Evolutionary conservation across 2,329 filamentous ascomycete species (phyloP), one percentile per base, ranked within the genome.

Genomic region (Sphaerostilbella broomeana): DNA sequence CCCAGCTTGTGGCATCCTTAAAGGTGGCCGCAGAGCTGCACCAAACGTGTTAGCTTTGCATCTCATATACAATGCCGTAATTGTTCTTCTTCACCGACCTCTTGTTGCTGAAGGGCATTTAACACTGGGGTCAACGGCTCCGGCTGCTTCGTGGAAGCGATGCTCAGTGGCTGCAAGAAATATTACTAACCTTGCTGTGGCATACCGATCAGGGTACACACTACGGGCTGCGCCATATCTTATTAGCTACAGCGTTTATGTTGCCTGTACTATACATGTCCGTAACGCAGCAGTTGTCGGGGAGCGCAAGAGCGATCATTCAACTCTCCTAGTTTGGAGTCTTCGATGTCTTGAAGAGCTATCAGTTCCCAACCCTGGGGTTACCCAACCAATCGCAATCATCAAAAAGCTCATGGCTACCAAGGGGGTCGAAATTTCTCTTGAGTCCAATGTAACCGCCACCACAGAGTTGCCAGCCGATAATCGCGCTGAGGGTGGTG

Each of bases 251-350:
- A 56, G 56, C 1, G 46, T 60, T 0, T 65, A 65, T 42, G 61
- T 65, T 11, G 57, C 62, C 3, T 63, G 60, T 42, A 64, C 62
- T 1, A 64, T 65, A 32, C 62, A 65, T 35, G 61, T 62, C 5
- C 54, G 61, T 19, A 65, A 63, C 44, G 54, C 54, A 7, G 59
- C 59, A 8, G 46, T 18, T 13, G 5, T 18, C 22, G 15, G 19
- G 31, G 31, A 15, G 22, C 19, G n/a, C 9, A 15, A 33, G 12
- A 22, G 12, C 11, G 31, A 33, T 10, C 31, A 33, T 20, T 8
- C 19, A 10, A 22, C 18, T 21, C 18, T 21, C 5, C 22, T 33
- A 3, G 12, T 15, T 12, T 33, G 19, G 11, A 21, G 18, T 6
- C 12, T 22, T 13, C n/a, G n/a, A 33, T 33, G 31, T 13, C 19